Base-by-base conservation (phyloP, 2,329 filamentous ascomycete species). In the Sporothrix variecibatus region DNA sequence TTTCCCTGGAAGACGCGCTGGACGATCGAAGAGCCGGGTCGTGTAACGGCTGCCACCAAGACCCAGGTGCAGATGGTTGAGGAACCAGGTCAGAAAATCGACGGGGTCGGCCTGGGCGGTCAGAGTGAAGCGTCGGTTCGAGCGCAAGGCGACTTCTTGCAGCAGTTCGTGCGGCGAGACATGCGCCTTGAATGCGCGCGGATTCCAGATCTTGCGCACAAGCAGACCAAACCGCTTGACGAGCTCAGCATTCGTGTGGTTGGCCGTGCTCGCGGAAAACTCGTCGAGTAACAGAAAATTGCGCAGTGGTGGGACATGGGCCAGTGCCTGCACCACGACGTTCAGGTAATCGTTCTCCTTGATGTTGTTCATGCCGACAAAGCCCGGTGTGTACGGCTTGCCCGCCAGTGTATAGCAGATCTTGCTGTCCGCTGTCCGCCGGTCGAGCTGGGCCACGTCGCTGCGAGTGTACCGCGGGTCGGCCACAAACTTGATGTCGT, bases 331-430 rank as follows among this genome's bases (percentile, higher is more conserved):
- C 68, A 97, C 92, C 2, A 98, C 89, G 34, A 97, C 95, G 81
- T 99, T 99, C 80, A 98, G 88, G 84, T 99, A 99, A 85, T 99
- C 96, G 84, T 99, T 99, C 74, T 96, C 94, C 83, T 99, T 99
- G 87, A 99, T 98, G 84, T 99, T 99, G 87, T 99, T 99, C 93
- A 99, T 97, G 77, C 96, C 96, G 75, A 99, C 94, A 81, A 95
- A 99, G 6, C 96, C 95, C 26, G 96, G 96, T 77, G 92, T 92
- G 83, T 99, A 99, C 81, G 93, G 90, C 82, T 92, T 93, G 76
- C 94, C 94, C 69, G 87, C 87, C 58, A 98, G 87, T 79, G 97
- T 95, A 88, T 92, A 94, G 62, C 90, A 89, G 23, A 85, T 87
- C 79, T 87, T 86, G 72, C 49, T 60, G 2, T 38, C 56, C 4